Evolutionary conservation across 2,329 filamentous ascomycete species (phyloP).

Genomic region (Cercospora zeina): DNA sequence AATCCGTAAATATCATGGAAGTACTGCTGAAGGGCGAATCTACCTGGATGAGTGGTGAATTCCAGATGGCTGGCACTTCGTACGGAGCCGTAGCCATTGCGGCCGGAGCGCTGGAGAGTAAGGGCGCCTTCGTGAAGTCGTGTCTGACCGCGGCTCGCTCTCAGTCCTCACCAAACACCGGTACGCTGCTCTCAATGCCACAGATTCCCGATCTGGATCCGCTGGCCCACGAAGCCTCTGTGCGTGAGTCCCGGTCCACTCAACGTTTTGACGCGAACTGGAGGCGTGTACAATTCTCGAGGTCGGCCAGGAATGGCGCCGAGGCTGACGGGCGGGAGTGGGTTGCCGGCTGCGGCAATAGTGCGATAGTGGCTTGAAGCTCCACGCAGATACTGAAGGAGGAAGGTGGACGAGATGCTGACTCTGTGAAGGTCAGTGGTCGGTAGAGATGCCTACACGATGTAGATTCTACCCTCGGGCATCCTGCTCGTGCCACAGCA

Average conservation of each 20-base stretch:
- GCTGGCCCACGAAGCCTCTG: not conserved
- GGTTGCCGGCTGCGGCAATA: not conserved
- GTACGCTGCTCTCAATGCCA: not conserved
- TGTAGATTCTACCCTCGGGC: not conserved
- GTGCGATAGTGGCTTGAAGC: constrained; percentile 8
- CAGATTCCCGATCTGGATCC: not conserved
- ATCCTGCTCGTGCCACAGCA: constrained; percentile 3
- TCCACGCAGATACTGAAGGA: not conserved
- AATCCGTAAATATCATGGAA: not conserved
- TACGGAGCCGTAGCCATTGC: not conserved
- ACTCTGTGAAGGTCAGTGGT: not conserved
- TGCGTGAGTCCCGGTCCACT: not conserved
- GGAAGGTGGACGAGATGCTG: not conserved
- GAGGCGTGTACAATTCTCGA: not conserved
- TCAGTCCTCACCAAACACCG: not conserved
- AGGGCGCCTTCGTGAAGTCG: not conserved
- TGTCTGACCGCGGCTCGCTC: not conserved
- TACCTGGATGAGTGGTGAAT: not conserved
- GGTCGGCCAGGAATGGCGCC: not conserved
- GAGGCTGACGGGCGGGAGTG: not conserved
- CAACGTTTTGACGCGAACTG: not conserved
- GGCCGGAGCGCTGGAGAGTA: not conserved
- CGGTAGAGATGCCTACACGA: too few species aligned
- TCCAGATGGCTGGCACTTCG: not conserved
- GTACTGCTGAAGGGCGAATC: constrained; percentile 1